Evolutionary conservation across 768 basidiomycete genomes (phyloP).

Genomic region (Lactarius sanguifluus): DNA sequence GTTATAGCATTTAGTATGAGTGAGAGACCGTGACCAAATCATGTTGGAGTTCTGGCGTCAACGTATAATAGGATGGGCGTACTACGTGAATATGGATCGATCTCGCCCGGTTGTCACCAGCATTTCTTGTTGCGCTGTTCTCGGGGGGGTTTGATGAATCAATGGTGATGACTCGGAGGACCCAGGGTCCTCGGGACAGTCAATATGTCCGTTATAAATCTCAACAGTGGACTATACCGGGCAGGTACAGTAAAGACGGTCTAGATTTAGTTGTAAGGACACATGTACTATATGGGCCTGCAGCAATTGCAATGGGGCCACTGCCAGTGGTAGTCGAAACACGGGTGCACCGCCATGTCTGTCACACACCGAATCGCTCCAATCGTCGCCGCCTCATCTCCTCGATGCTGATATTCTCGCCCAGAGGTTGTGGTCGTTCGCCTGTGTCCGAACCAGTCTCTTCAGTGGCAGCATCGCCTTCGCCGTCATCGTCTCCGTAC

Average conservation of each 20-base stretch:
- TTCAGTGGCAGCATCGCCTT: slow-evolving; percentile 13
- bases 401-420: slow-evolving; percentile 31
- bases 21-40: too few species aligned
- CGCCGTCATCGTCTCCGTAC: background rate
- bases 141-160: too few species aligned
- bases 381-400: slow-evolving; percentile 38
- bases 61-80: too few species aligned
- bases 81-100: too few species aligned
- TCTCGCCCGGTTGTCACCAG: too few species aligned
- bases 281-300: background rate
- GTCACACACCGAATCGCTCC: slow-evolving; percentile 34
- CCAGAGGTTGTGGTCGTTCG: slow-evolving; percentile 1
- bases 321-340: background rate
- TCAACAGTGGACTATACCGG: too few species aligned
- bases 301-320: background rate
- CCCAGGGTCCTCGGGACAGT: background rate
- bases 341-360: background rate
- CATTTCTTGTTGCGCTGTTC: too few species aligned
- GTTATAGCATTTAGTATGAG: too few species aligned
- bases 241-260: background rate
- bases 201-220: too few species aligned
- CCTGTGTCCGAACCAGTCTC: slow-evolving; percentile 24
- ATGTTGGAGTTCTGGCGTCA: too few species aligned
- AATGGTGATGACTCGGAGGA: background rate
- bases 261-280: background rate